Conservation (phyloP, 805 yeast genomes). For the Nakazawaea ambrosiae region DNA sequence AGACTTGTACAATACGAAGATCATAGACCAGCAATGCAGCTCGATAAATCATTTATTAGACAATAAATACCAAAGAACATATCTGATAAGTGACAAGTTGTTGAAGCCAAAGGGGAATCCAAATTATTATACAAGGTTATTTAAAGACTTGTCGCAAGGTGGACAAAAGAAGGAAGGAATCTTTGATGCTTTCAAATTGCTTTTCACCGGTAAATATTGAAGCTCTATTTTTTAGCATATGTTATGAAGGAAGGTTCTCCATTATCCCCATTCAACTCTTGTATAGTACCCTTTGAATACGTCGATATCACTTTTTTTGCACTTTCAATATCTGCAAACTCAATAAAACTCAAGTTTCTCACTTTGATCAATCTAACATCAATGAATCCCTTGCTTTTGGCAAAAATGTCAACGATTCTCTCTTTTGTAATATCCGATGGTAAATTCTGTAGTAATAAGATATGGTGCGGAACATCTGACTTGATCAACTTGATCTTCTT, state of each 20-base stretch:
- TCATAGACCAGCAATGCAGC: slow-evolving; percentile 44
- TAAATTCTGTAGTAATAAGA: slow-evolving; percentile 60
- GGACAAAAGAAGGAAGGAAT: slow-evolving; percentile 67
- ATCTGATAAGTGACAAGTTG: slow-evolving; percentile 59
- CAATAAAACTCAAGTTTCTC: slow-evolving; percentile 73
- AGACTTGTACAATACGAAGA: slow-evolving; percentile 43
- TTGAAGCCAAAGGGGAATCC: slow-evolving; percentile 83
- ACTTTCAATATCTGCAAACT: slow-evolving; percentile 49
- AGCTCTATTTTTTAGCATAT: slow-evolving; percentile 21
- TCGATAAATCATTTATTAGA: slow-evolving; percentile 50
- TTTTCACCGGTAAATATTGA: slow-evolving; percentile 61
- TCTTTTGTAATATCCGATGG: slow-evolving; percentile 36
- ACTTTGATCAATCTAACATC: slow-evolving; percentile 62
- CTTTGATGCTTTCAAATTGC: slow-evolving; percentile 62
- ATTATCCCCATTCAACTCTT: slow-evolving; percentile 13
- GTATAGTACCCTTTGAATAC: slow-evolving; percentile 15
- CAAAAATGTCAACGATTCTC: slow-evolving; percentile 40
- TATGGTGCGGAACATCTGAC: slow-evolving; percentile 53
- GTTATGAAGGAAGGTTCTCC: slow-evolving; percentile 17
- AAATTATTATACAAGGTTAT: slow-evolving; percentile 61
- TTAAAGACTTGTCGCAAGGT: slow-evolving; percentile 51
- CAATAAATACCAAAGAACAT: slow-evolving; percentile 58
- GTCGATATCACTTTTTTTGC: slow-evolving; percentile 29
- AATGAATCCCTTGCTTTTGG: slow-evolving; percentile 48
- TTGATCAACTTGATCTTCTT: slow-evolving; percentile 19